Evolutionary conservation across 768 basidiomycete species (phyloP).

Genomic region (Xerocomus potaroensis): DNA sequence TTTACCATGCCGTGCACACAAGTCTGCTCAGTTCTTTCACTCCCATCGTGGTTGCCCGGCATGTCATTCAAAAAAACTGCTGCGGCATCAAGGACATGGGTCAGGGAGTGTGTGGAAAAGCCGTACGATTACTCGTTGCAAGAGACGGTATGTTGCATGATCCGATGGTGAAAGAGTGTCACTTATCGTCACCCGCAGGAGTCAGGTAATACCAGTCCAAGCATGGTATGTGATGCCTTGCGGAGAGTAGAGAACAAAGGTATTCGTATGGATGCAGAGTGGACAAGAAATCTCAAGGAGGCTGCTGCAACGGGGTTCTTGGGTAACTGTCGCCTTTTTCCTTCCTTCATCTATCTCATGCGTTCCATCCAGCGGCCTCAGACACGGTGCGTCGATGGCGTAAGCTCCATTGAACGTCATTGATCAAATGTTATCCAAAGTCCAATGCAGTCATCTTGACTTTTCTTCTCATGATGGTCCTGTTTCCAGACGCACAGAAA

Average conservation of each 20-base stretch:
- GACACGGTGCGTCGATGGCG: slow-evolving; percentile 5
- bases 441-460: background rate
- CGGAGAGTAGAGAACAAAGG: background rate
- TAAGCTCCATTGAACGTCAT: too few species aligned
- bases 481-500: slow-evolving; percentile 7
- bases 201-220: background rate
- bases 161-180: background rate
- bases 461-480: slow-evolving; percentile 10
- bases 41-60: slow-evolving; percentile 14
- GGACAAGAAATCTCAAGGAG: slow-evolving; percentile 9
- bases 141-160: background rate
- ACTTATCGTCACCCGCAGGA: background rate
- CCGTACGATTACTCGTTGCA: slow-evolving; percentile 5
- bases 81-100: background rate
- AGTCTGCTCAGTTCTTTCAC: slow-evolving; percentile 5
- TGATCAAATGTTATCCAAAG: background rate
- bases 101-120: background rate
- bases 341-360: background rate
- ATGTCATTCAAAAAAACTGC: slow-evolving; percentile 5
- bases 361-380: background rate
- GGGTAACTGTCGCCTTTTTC: background rate
- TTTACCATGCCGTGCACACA: too few species aligned
- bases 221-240: slow-evolving; percentile 10
- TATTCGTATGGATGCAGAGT: background rate
- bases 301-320: slow-evolving; percentile 7